Evolutionary conservation across 2,329 filamentous ascomycete species (phyloP), one percentile per base, ranked within the genome.

Genomic region (Diaporthe citri): DNA sequence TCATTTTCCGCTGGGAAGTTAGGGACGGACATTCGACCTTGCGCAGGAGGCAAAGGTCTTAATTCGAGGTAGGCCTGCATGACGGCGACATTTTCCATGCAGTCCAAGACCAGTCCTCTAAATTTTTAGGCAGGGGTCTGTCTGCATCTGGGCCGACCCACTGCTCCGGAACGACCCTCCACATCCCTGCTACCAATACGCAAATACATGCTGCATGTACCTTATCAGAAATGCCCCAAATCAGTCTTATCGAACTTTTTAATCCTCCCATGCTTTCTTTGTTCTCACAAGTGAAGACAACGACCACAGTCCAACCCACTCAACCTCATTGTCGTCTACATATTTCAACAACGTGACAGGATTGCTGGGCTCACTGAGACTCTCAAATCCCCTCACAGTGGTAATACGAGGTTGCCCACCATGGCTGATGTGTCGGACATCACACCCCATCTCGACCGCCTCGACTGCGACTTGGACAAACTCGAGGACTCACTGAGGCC

Each of bases 381-480:
- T 41, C 9, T 41, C 15, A 7, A 22, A 6, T 12, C 31, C 8
- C 31, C 13, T 12, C 15, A 8, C 17, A 41, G n/a, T 31, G n/a
- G 34, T 13, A 46, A 28, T 34, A 34, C n/a, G n/a, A 55, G 34
- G 64, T 31, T 48, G 71, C 25, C 25, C 72, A 75, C 41, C 17
- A 88, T 89, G 87, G 71, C 71, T 36, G 87, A 88, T 73, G 81
- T 85, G 56, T 81, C 85, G 77, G 89, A 93, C 80, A 87, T 97
- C 71, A 85, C 89, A 13, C 90, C 93, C 41, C 89, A 94, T 70
- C 87, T 97, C 69, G 91, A 94, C 79, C 90, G 92, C 82, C 91
- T 98, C 70, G 93, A 95, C 78, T 90, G 91, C 78, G 91, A 95
- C 82, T 90, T 98, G 69, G 94, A 97, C 84, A 90, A 93, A 73